These are phyloP conservation scores for Sordariomycetes sp. DNA, from an alignment of 2,329 filamentous ascomycete species.

Conservation along the genomic window DNA sequence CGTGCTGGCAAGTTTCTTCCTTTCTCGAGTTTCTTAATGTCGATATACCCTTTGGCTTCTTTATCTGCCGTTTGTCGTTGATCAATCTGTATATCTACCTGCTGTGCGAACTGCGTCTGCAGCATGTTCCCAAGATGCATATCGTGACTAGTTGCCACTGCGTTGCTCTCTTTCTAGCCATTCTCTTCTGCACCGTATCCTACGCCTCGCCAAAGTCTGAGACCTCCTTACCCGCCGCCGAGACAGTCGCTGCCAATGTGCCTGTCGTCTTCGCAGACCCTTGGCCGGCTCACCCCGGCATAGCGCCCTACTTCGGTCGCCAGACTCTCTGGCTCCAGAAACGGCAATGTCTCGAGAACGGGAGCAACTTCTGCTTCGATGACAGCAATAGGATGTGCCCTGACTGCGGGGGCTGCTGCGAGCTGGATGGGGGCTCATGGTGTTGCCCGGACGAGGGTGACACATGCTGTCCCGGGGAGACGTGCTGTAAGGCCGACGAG, in stretches of 20 bases:
- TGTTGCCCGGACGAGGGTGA: conserved; percentile 5
- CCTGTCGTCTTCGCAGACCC: not conserved
- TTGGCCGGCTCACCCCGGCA: not conserved
- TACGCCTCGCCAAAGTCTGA: not conserved
- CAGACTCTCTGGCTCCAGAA: not conserved
- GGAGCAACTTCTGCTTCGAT: conserved; percentile 8
- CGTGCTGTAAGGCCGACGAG: conserved; percentile 6
- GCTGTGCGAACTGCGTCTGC: not conserved
- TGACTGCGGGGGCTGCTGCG: conserved; percentile 8
- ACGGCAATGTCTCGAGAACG: conserved; percentile 3
- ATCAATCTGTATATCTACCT: not conserved
- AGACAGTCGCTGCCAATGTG: not conserved
- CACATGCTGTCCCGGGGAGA: conserved; percentile 7
- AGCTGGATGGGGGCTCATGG: conserved; percentile 3
- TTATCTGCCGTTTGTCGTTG: not conserved
- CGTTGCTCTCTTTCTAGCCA: not conserved
- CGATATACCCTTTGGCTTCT: not conserved
- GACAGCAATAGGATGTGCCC: conserved; percentile 5
- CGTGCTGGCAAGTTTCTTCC: no score
- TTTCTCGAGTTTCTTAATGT: no score
- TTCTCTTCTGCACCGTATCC: not conserved
- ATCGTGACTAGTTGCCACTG: not conserved
- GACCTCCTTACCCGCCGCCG: not conserved
- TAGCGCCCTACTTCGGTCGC: not conserved
- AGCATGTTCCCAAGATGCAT: not conserved